Base-by-base conservation (phyloP, 2,329 filamentous ascomycete genomes). In the Colletotrichum sp. region DNA sequence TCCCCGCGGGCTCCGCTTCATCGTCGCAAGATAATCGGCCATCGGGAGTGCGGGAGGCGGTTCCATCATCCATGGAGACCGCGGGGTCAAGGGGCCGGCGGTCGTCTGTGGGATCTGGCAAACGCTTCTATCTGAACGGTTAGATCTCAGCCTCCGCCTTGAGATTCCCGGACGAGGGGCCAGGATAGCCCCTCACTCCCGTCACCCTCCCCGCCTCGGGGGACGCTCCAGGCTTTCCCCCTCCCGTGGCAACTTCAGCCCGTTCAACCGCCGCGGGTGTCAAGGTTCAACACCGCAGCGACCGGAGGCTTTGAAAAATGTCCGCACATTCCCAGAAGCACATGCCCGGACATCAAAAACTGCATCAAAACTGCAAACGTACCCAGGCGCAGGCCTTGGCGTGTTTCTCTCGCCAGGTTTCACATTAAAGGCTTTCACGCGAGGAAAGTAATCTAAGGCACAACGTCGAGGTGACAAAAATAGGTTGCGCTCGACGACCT, bases 1-100 rank as follows among this genome's bases (percentile, higher is more conserved):
- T 26, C 63, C 55, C 73, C 63, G 57, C 44, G 44, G 73, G 44
- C 44, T 64, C 73, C 73, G 73, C 73, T 63, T 28, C 64, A 24
- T 15, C 39, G 18, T 36, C n/a, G 34, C 28, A 28, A 48, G n/a
- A 22, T 16, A 52, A 24, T 22, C 16, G 55, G 60, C 13, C 69
- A 63, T 59, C 63, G 57, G 57, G 30, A 18, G 13, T 75, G 57
- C 63, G 72, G 72, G 55, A 72, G 67, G 67, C 57, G 44, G 68
- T 22, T n/a, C 36, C 70, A 12, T 59, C 10, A n/a, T 13, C 30
- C 70, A 15, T 28, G 26, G 32, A 24, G 24, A 26, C 44, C 36
- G 67, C 12, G 60, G 34, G 57, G 28, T 24, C 65, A 22, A 57
- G 44, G 65, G 44, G 30, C 59, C 18, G 59, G 44, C 44, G 44